These are phyloP conservation scores for Craterostigma plantagineum DNA, from an alignment of 257 asterid species.

Conservation along the genomic window DNA sequence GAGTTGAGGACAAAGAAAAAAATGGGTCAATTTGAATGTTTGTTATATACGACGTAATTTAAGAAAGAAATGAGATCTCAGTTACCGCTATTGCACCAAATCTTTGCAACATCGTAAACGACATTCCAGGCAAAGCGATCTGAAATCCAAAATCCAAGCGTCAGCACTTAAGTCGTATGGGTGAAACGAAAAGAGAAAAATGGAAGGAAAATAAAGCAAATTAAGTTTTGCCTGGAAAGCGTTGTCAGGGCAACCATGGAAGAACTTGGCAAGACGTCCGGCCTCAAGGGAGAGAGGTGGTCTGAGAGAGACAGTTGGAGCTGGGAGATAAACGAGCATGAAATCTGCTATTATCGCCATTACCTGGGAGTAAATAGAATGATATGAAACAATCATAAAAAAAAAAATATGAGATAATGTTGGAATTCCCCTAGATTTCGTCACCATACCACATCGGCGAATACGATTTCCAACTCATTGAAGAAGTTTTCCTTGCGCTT, in stretches of 20 bases:
- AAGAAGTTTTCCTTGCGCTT: constrained; percentile 74
- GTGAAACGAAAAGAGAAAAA: constrained; percentile 2
- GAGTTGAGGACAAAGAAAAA: constrained; percentile 2
- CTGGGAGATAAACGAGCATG: constrained; percentile 96
- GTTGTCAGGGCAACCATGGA: constrained; percentile 74
- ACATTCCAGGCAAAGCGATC: constrained; percentile 68
- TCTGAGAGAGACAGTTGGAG: constrained; percentile 91
- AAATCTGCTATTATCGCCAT: constrained; percentile 95
- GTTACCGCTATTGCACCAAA: constrained; percentile 73
- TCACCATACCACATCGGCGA: constrained; percentile 74
- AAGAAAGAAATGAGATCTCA: background rate
- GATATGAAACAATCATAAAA: background rate
- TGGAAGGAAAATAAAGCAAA: background rate
- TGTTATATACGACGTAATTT: background rate
- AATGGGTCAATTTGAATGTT: constrained; percentile 5
- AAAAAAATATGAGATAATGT: background rate
- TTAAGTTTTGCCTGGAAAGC: constrained; percentile 55
- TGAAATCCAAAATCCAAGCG: constrained; percentile 12
- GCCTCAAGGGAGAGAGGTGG: constrained; percentile 51
- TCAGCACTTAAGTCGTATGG: constrained; percentile 5
- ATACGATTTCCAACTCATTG: constrained; percentile 74
- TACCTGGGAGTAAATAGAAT: constrained; percentile 25
- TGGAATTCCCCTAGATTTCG: constrained; percentile 1
- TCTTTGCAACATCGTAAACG: constrained; percentile 63
- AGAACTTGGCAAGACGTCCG: constrained; percentile 64